These are phyloP conservation scores for Mycena rebaudengoi DNA, from an alignment of 768 basidiomycete species.

Conservation along the genomic window DNA sequence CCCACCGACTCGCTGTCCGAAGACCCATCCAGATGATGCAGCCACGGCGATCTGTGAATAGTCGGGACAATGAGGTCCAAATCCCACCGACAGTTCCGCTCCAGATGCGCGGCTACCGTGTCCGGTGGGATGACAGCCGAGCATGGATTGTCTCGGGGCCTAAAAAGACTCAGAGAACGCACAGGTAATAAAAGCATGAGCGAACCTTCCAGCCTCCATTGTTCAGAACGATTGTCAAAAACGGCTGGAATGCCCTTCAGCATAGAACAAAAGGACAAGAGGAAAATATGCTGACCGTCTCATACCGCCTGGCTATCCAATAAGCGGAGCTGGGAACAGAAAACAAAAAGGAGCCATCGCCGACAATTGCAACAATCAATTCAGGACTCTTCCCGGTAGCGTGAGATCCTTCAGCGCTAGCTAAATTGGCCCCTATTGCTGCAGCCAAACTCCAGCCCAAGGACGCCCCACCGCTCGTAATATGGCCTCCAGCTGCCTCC, in stretches of 20 bases:
- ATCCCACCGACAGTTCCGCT: conserved; percentile 65
- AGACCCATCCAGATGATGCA: conserved; percentile 75
- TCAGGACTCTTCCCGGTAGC: conserved; percentile 53
- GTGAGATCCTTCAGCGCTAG: too few species aligned
- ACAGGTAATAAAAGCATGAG: background rate
- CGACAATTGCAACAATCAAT: conserved; percentile 67
- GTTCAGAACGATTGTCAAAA: conserved; percentile 74
- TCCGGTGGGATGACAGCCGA: conserved; percentile 69
- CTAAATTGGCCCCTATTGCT: conserved; percentile 66
- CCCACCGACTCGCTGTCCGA: conserved; percentile 51
- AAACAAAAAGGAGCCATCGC: conserved; percentile 77
- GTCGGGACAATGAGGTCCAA: conserved; percentile 70
- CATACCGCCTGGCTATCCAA: conserved; percentile 78
- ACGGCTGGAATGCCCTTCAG: conserved; percentile 54
- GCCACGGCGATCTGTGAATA: conserved; percentile 70
- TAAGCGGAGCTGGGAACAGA: conserved; percentile 70
- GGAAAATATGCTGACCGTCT: conserved; percentile 55
- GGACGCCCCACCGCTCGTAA: conserved; percentile 69
- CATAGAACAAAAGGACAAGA: background rate
- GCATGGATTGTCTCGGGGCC: conserved; percentile 72
- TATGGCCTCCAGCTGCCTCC: conserved; percentile 55
- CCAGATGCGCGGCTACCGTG: conserved; percentile 56
- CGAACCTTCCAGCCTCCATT: conserved; percentile 75
- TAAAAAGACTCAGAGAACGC: conserved; percentile 23
- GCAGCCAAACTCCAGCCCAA: conserved; percentile 77